Evolutionary conservation across 2,329 filamentous ascomycete genomes (phyloP), one percentile per base, ranked within the genome.

Genomic region (Tolypocladium endophyticum): DNA sequence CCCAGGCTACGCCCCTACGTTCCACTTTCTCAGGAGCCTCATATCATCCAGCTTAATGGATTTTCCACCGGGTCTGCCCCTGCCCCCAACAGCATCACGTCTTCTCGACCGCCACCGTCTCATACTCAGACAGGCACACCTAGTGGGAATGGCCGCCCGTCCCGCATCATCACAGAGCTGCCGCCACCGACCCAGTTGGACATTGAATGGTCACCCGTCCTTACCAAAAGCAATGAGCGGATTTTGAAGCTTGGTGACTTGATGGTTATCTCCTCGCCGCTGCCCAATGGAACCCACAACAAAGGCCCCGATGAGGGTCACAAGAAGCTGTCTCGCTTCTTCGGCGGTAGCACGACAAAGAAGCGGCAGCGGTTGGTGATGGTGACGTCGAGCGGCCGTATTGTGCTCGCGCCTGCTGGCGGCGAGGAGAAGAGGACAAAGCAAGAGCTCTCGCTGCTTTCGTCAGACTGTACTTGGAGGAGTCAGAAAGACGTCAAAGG

Each of bases 381-480:
- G 87, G 85, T 99, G 58, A 99, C 94, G 3, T 95, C 91, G 1
- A 91, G 89, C 66, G 94, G 89, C 20, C 87, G 94, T 52, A 88
- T 99, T 58, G 87, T 99, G 55, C 81, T 99, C 69, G 93, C 91
- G 16, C 90, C 94, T 6, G 88, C 92, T 30, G 92, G 93, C 8
- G 94, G 93, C 0, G 94, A 96, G 64, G 93, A 97, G 71, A 99
- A 99, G 77, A 92, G 94, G 72, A 84, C 91, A 28, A 99, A 99
- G 72, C 83, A 90, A 67, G 94, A 99, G 66, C 85, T 99, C 41
- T 90, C 90, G n/a, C 79, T 99, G 33, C 77, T 96, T 25, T 81
- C 82, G 2, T 78, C 87, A 2, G 92, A 90, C 58, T 90, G 87
- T 65, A 79, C 83, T 33, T 97, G 90, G 86, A 88, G 84, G 70